phyloP scores from a whole-genome alignment of 2,329 filamentous ascomycete genomes.

The Orbilia oligospora region DNA sequence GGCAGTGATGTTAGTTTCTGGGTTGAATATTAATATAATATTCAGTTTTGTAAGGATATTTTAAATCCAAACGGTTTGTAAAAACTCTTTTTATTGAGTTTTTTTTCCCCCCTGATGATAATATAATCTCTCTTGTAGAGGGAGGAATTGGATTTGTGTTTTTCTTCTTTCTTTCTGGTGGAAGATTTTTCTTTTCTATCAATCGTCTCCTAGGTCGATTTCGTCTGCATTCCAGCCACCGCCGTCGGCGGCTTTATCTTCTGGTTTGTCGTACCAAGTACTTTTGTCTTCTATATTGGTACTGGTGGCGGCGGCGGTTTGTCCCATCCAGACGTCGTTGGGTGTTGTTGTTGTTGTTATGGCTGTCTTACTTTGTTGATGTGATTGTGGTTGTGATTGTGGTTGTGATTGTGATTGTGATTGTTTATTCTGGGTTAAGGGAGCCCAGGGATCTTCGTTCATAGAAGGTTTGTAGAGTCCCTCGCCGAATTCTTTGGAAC shows the following conservation, averaged over 20 bases:
- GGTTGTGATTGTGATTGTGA: background rate
- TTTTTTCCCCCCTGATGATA: too few relatives aligned
- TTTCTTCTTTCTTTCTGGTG: too few relatives aligned
- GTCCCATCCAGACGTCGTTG: background rate
- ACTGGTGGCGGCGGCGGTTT: too few relatives aligned
- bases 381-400: background rate
- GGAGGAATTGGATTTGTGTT: too few relatives aligned
- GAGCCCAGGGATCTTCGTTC: conserved; percentile 48
- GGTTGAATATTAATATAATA: too few relatives aligned
- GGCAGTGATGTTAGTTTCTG: too few relatives aligned
- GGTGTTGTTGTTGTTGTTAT: background rate
- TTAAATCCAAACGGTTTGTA: too few relatives aligned
- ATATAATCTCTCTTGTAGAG: too few relatives aligned
- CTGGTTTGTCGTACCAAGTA: conserved; percentile 38
- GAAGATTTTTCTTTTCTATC: too few relatives aligned
- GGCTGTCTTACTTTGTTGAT: too few relatives aligned
- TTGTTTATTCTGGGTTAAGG: background rate
- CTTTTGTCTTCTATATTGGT: conserved; percentile 11
- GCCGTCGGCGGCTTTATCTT: conserved; percentile 48
- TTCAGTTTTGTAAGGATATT: too few relatives aligned
- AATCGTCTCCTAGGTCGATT: conserved; percentile 46
- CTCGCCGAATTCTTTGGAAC: conserved; percentile 30
- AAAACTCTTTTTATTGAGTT: too few relatives aligned
- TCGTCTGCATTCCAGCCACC: conserved; percentile 57
- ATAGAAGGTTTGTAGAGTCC: conserved; percentile 55